Conservation (phyloP, 306 rosid genomes). For the Hippophae rhamnoides region DNA sequence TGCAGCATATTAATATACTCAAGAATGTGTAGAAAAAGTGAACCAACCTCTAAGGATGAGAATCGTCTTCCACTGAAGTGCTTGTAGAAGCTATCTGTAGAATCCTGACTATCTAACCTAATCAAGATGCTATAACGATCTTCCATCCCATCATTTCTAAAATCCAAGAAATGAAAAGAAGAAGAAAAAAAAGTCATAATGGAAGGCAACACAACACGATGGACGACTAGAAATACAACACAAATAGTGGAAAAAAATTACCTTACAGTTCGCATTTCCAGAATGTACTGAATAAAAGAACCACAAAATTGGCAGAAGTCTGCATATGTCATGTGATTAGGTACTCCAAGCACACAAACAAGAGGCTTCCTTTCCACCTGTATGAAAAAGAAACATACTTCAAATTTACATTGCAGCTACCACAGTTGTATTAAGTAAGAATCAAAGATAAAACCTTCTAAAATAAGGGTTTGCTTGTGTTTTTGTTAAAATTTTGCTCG, state of each 20-base stretch:
- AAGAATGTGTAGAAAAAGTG: not conserved
- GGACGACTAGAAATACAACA: not conserved
- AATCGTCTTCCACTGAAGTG: conserved; percentile 62
- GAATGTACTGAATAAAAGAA: conserved; percentile 67
- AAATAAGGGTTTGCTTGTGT: not conserved
- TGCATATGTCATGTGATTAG: conserved; percentile 92
- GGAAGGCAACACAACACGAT: not conserved
- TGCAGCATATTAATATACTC: not conserved
- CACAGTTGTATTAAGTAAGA: not conserved
- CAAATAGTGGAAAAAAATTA: not conserved
- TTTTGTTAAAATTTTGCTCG: no score
- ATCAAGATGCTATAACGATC: conserved; percentile 75
- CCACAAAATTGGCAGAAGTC: conserved; percentile 92
- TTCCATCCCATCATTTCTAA: conserved; percentile 70
- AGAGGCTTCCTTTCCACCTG: conserved; percentile 75
- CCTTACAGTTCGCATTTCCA: conserved; percentile 95
- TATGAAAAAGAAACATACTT: not conserved
- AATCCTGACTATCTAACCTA: conserved; percentile 60
- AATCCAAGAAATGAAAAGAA: conserved; percentile 7
- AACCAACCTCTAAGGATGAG: conserved; percentile 74
- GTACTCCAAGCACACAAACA: conserved; percentile 79
- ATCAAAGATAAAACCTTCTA: not conserved
- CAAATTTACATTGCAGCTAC: not conserved
- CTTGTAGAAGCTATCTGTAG: conserved; percentile 62
- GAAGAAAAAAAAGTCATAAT: not conserved